Evolutionary conservation across 2,329 filamentous ascomycete species (phyloP), one percentile per base, ranked within the genome.

Genomic region (Sordariomycetes sp.): DNA sequence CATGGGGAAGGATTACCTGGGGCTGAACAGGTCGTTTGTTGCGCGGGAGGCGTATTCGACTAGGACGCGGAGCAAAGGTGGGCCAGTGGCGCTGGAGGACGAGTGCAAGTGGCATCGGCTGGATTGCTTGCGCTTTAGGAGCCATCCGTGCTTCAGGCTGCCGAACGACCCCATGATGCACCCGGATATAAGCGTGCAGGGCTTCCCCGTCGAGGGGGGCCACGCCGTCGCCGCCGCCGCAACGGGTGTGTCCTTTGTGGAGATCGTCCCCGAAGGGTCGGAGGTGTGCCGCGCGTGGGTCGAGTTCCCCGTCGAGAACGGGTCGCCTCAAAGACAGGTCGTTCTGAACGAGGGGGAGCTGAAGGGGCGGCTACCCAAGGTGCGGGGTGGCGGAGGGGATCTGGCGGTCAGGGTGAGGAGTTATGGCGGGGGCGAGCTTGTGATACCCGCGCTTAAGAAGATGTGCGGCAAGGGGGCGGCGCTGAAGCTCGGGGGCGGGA

Each of bases 101-200:
- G 94, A 97, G 71, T 96, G 91, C 68, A 78, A 77, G 28, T 97
- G 92, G 92, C 91, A 96, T 70, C 82, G 91, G 59, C 78, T 97
- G 7, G 94, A 97, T 69, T 84, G 84, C 57, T 76, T 99, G 56
- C 87, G 90, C 45, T 96, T 96, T 74, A 85, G 90, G 62, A 87
- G 85, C 62, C 94, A 99, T 66, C 90, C 91, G 3, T 90, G 89
- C 68, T 97, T 99, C 75, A 80, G 85, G 57, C 79, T 95, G 56
- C 89, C 91, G 0, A 86, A 83, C 58, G 94, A 97, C 64, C 72
- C 80, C 5, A 72, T 79, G 17, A 68, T 80, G 45, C 79, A 76
- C 61, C 71, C 77, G 1, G 91, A 96, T 63, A 80, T 81, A 39
- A 90, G 89, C 62, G 80, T 96, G 1, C 89, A 95, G 65, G 88